phyloP scores from a whole-genome alignment of 345 rosid genomes.

The Jatropha curcas region DNA sequence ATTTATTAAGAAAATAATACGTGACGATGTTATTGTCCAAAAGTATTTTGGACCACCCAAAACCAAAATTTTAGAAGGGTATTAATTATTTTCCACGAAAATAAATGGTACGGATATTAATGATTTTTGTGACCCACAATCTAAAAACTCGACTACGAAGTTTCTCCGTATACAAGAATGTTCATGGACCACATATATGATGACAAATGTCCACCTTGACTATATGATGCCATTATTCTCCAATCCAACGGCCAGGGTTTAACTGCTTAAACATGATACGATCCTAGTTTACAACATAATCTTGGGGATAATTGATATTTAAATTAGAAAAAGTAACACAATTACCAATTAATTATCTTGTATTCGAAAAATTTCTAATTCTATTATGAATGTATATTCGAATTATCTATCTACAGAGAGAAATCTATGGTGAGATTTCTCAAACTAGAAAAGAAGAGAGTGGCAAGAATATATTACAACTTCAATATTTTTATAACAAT shows the following conservation, averaged over 20 bases:
- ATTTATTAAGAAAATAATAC: too few relatives aligned
- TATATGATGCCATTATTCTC: conserved; percentile 1
- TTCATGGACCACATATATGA: conserved; percentile 17
- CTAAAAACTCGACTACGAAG: not conserved
- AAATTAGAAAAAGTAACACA: too few relatives aligned
- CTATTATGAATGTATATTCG: too few relatives aligned
- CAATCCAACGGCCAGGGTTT: not conserved
- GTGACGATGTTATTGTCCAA: too few relatives aligned
- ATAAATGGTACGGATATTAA: not conserved
- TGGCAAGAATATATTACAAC: not conserved
- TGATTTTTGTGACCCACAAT: not conserved
- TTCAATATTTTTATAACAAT: not conserved
- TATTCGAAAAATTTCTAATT: too few relatives aligned
- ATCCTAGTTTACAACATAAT: not conserved
- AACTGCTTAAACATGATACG: not conserved
- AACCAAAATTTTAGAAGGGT: too few relatives aligned
- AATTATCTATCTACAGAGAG: too few relatives aligned
- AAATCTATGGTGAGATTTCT: not conserved
- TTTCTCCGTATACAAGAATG: not conserved
- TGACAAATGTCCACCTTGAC: not conserved
- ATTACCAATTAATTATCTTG: too few relatives aligned
- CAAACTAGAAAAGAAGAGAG: not conserved
- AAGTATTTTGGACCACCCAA: not conserved
- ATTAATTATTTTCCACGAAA: not conserved
- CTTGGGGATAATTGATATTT: too few relatives aligned